Evolutionary conservation across 768 basidiomycete species (phyloP).

Genomic region (Flagelloscypha sp.): DNA sequence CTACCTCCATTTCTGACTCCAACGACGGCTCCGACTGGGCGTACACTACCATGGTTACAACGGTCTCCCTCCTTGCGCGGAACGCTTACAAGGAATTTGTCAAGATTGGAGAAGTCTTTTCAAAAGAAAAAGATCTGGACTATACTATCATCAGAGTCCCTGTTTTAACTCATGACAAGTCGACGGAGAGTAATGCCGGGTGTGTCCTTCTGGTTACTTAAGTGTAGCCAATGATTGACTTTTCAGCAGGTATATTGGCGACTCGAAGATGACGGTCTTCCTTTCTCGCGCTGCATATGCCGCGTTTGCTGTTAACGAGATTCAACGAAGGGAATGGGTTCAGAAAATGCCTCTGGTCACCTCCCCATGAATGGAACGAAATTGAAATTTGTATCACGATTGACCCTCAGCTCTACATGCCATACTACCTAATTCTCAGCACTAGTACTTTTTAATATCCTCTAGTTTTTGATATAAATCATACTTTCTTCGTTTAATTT

Average conservation of each 20-base stretch:
- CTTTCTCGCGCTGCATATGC: slow-evolving; percentile 32
- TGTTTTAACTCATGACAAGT: slow-evolving; percentile 26
- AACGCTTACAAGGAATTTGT: slow-evolving; percentile 35
- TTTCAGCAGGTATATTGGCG: slow-evolving; percentile 39
- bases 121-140: slow-evolving; percentile 23
- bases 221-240: too few species aligned
- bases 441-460: too few species aligned
- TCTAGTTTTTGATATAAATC: too few species aligned
- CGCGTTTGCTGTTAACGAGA: slow-evolving; percentile 30
- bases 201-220: too few species aligned
- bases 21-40: slow-evolving; percentile 19
- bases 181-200: too few species aligned
- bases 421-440: too few species aligned
- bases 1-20: slow-evolving; percentile 36
- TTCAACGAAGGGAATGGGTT: slow-evolving; percentile 30
- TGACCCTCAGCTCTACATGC: too few species aligned
- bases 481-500: too few species aligned
- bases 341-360: slow-evolving; percentile 8
- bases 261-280: slow-evolving; percentile 24
- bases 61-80: slow-evolving; percentile 23
- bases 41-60: neutral
- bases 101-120: slow-evolving; percentile 30
- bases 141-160: slow-evolving; percentile 44
- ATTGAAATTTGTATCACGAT: too few species aligned
- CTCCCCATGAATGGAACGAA: neutral